Evolutionary conservation across 78 protist species (phyloP).

Genomic region (Goniomonas avonlea): DNA sequence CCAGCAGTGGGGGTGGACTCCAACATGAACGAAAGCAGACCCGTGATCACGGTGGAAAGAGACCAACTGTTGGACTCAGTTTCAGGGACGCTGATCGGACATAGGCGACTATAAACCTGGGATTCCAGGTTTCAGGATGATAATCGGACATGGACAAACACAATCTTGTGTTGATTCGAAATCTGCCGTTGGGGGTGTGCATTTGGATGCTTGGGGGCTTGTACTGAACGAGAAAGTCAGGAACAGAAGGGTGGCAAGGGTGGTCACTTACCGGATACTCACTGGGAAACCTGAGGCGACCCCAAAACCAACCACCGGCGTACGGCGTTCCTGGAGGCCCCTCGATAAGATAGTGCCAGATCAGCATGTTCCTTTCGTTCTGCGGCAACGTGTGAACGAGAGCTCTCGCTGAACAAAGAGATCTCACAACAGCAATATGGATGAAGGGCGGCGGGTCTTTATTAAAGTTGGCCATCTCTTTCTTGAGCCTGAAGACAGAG

Average conservation of each 20-base stretch:
- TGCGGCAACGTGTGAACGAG: not conserved
- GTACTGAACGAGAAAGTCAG: not conserved
- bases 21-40: conserved; percentile 15
- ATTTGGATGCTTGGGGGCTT: conserved; percentile 60
- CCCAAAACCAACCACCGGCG: conserved; percentile 10
- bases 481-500: not conserved
- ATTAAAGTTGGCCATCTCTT: not conserved
- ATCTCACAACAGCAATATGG: too few relatives aligned
- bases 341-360: conserved; percentile 47
- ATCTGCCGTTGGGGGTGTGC: conserved; percentile 69
- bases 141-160: conserved; percentile 66
- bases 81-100: not conserved
- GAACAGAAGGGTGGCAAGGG: not conserved
- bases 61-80: not conserved
- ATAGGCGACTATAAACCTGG: too few relatives aligned
- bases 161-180: conserved; percentile 37
- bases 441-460: not conserved
- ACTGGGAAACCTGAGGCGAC: not conserved
- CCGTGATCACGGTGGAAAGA: not conserved
- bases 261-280: not conserved
- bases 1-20: too few relatives aligned
- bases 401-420: too few relatives aligned
- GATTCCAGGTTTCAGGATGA: conserved; percentile 72
- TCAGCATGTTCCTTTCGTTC: conserved; percentile 31
- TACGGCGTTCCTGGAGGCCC: conserved; percentile 46